Conservation (phyloP, 306 rosid species). For the Acacia acuminata region DNA sequence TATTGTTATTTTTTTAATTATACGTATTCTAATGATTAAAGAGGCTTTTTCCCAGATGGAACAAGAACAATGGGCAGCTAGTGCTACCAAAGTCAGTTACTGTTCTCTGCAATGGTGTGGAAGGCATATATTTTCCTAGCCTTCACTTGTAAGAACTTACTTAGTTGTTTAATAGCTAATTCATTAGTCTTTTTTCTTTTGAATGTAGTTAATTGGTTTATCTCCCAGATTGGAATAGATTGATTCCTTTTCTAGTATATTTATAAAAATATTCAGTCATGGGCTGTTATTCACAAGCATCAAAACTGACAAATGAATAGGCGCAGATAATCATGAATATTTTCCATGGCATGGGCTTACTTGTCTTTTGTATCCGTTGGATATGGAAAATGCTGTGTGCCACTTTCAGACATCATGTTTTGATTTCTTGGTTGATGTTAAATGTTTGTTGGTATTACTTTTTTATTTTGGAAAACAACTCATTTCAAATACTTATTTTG, state of each 20-base stretch:
- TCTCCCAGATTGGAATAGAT: too few relatives aligned
- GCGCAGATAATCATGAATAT: not conserved
- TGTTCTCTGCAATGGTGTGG: constrained; percentile 90
- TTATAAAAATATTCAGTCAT: constrained; percentile 13
- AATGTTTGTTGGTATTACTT: not conserved
- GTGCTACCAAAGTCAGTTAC: constrained; percentile 80
- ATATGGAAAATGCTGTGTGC: not conserved
- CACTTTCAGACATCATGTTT: constrained; percentile 11
- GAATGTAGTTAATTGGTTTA: not conserved
- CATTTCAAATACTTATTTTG: not conserved
- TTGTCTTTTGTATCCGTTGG: not conserved
- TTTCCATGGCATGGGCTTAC: not conserved
- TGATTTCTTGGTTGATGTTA: constrained; percentile 10
- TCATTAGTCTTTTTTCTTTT: not conserved
- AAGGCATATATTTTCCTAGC: constrained; percentile 96
- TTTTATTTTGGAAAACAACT: not conserved
- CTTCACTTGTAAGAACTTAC: constrained; percentile 84
- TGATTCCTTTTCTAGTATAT: constrained; percentile 12
- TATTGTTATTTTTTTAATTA: not conserved
- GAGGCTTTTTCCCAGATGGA: constrained; percentile 53
- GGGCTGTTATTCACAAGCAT: not conserved
- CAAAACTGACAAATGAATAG: not conserved
- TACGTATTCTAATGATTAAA: constrained; percentile 35
- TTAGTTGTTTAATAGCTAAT: not conserved
- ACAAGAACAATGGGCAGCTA: constrained; percentile 54